Evolutionary conservation across 345 rosid species (phyloP), one percentile per base, ranked within the genome.

Genomic region (Pelargonium nanum): DNA sequence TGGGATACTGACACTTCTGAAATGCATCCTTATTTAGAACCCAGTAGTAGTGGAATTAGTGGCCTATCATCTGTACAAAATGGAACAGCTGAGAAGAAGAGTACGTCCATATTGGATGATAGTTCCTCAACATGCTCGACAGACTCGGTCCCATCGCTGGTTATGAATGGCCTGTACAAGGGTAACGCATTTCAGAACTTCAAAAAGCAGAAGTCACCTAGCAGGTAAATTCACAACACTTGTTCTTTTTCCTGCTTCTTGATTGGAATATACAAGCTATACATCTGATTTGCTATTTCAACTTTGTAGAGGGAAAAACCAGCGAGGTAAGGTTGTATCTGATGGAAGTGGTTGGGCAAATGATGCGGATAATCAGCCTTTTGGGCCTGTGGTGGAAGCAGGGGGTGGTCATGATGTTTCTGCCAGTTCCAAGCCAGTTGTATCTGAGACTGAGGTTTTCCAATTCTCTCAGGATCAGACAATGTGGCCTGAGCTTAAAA

Each of bases 1-100:
- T 87, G 98, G 96, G 99, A 87, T 68, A 83, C 85, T 24, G 94
- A 93, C 63, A 58, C 85, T 69, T 81, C 92, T 60, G 99, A 93
- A 80, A 69, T 75, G 62, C 81, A 68, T 72, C 84, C 81, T 57
- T 79, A 79, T 20, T 59, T 76, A 10, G 89, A 88, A 71, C 81
- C 77, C 75, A 61, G 76, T 70, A 77, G 82, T 70, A 74, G 83
- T 71, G 83, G 77, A 64, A 69, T 76, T 63, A 70, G 71, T 71
- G 75, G 78, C 65, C 69, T 85, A 48, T 74, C 83, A 53, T 78
- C 88, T 59, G 76, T 73, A 45, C 86, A 83, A 22, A 82, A 84
- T 69, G 97, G 88, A 65, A 62, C 65, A 59, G 55, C 74, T 52
- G 96, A 89, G 56, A 87, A 81, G 65, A 81, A 76, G 71, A 77